Evolutionary conservation across 2,329 filamentous ascomycete genomes (phyloP).

Genomic region (Fusarium denticulatum): DNA sequence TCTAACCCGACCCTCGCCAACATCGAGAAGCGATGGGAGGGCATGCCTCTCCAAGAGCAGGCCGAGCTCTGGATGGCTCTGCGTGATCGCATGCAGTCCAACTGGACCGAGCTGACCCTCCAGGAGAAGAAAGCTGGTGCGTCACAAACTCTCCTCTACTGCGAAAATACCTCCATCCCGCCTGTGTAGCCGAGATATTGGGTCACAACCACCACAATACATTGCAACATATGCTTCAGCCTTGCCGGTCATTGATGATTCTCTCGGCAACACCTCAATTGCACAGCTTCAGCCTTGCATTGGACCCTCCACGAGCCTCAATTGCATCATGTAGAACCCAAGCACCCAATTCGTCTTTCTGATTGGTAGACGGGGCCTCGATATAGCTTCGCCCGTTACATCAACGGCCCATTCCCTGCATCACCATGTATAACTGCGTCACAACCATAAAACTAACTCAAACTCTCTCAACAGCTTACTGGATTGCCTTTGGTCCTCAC

Average conservation of each 20-base stretch:
- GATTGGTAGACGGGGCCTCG: constrained; percentile 33
- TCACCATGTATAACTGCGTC: constrained; percentile 13
- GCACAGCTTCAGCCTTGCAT: constrained; percentile 34
- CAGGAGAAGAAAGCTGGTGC: constrained; percentile 99
- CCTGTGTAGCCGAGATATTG: constrained; percentile 37
- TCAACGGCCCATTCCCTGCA: constrained; percentile 27
- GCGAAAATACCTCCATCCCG: constrained; percentile 50
- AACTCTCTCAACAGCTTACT: constrained; percentile 79
- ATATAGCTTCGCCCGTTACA: constrained; percentile 26
- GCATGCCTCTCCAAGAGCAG: constrained; percentile 97
- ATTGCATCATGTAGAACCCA: constrained; percentile 41
- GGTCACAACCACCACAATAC: constrained; percentile 22
- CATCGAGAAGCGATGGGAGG: constrained; percentile 99
- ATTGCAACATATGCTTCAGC: constrained; percentile 4
- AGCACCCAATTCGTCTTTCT: constrained; percentile 32
- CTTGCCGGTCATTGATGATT: constrained; percentile 27
- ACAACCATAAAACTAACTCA: constrained; percentile 50
- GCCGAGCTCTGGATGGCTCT: constrained; percentile 99
- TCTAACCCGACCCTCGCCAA: constrained; percentile 97
- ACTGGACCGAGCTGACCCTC: constrained; percentile 93
- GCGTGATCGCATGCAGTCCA: constrained; percentile 97
- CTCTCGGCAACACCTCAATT: constrained; percentile 20
- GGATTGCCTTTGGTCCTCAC: constrained; percentile 97
- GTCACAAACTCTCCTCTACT: constrained; percentile 54
- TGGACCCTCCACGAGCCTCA: constrained; percentile 31